phyloP scores from a whole-genome alignment of 2,329 filamentous ascomycete species.

The Sporothrix humicola region DNA sequence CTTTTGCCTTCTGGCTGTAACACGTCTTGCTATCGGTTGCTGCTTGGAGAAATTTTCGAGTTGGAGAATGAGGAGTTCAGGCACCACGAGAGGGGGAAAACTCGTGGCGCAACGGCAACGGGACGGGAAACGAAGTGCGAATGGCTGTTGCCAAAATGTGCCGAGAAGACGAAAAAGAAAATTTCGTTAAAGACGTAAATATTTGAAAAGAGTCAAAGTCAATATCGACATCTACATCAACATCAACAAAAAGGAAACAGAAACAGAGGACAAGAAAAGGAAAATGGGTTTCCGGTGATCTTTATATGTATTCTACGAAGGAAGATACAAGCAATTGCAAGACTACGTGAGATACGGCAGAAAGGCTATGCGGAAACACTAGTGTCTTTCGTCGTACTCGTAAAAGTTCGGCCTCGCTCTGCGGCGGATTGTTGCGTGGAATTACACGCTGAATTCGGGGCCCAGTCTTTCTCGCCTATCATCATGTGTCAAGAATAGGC shows the following conservation, averaged over 20 bases:
- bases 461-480: neutral
- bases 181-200: neutral
- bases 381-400: neutral
- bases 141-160: neutral
- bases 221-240: neutral
- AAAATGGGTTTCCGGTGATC: neutral
- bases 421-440: neutral
- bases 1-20: neutral
- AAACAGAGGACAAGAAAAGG: neutral
- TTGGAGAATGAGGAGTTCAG: conserved; percentile 20
- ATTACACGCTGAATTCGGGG: neutral
- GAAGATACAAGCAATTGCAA: too few species aligned
- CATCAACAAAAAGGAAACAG: neutral
- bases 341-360: neutral
- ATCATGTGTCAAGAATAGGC: neutral
- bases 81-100: neutral
- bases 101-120: neutral
- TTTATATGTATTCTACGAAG: neutral
- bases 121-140: conserved; percentile 11
- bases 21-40: neutral
- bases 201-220: neutral
- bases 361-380: neutral
- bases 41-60: neutral
- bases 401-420: neutral
- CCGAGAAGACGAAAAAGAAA: neutral